Evolutionary conservation across 768 basidiomycete genomes (phyloP).

Genomic region (Tremella mesenterica): DNA sequence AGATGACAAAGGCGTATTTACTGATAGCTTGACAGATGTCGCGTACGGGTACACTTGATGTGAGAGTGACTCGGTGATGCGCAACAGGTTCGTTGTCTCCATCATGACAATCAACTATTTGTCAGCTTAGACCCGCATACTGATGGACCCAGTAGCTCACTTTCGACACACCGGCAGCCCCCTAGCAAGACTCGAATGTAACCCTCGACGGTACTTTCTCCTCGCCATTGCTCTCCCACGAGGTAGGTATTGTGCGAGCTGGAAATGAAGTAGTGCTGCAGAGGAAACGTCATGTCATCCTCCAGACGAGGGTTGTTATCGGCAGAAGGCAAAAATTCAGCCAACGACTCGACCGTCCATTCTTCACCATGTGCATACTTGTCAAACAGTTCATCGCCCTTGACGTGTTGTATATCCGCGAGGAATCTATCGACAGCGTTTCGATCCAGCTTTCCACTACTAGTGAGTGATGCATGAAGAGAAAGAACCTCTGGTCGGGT

Average conservation of each 20-base stretch:
- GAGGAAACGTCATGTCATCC: constrained; percentile 81
- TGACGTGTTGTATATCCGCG: constrained; percentile 47
- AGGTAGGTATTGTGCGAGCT: constrained; percentile 68
- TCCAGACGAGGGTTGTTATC: constrained; percentile 61
- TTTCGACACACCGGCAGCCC: constrained; percentile 85
- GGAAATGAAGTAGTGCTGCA: constrained; percentile 80
- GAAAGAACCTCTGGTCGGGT: constrained; percentile 70
- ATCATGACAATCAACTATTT: constrained; percentile 83
- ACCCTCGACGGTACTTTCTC: constrained; percentile 79
- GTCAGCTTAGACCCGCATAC: not conserved
- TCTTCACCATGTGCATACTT: constrained; percentile 40
- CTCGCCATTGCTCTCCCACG: constrained; percentile 51
- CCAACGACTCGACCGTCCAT: constrained; percentile 59
- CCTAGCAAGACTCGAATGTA: constrained; percentile 86
- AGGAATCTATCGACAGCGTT: constrained; percentile 52
- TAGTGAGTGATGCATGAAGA: constrained; percentile 51
- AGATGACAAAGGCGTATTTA: constrained; percentile 82
- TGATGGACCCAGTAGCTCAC: constrained; percentile 55
- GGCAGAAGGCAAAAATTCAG: constrained; percentile 66
- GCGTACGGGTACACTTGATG: constrained; percentile 68
- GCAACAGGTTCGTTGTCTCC: constrained; percentile 76
- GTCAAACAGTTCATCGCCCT: constrained; percentile 46
- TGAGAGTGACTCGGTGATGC: constrained; percentile 82
- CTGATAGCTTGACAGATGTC: constrained; percentile 74
- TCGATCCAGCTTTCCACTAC: constrained; percentile 45